Base-by-base conservation (phyloP, 768 basidiomycete genomes). In the Lactarius tabidus region DNA sequence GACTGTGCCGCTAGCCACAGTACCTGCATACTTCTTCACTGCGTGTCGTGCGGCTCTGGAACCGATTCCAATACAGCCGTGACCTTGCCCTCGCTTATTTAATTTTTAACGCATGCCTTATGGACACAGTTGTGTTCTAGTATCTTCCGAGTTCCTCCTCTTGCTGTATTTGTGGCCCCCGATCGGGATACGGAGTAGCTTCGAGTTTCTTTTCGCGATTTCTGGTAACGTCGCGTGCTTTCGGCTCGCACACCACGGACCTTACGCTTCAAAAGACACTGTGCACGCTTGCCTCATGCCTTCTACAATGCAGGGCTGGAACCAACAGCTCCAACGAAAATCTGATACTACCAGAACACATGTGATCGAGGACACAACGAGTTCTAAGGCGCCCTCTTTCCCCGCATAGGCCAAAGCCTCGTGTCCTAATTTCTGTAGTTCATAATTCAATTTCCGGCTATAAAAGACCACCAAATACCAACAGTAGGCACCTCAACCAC, bases 391-490 rank as follows among this genome's bases (percentile, higher is more conserved):
- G 38, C 6, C 10, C 5, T 53, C 52, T 57, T 23, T 6, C 17
- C 10, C 9, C 39, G 8, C 36, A 3, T 52, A 29, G 17, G 7
- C 38, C 3, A 4, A 33, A 10, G 7, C 38, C 43, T 57, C 41
- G n/a, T n/a, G 33, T 41, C 36, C 54, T 15, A 2, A 23, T 9
- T 28, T 26, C 12, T 15, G n/a, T 29, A 6, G 18, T 58, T 63
- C 56, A 12, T 18, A 26, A 26, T 57, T 8, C 7, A 28, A 26
- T 3, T 6, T 35, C 48, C 4, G 1, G 2, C 20, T 38, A 59
- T 52, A 64, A 64, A 58, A 41, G 23, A 12, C 17, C 10, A 63
- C 23, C 12, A 64, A 58, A 41, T 18, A 12, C 17, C 10, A 63
- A 48, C 12, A 6, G 23, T n/a, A 26, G 26, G 14, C 26, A 6